Evolutionary conservation across 768 basidiomycete genomes (phyloP).

Genomic region (Serendipita sp.): DNA sequence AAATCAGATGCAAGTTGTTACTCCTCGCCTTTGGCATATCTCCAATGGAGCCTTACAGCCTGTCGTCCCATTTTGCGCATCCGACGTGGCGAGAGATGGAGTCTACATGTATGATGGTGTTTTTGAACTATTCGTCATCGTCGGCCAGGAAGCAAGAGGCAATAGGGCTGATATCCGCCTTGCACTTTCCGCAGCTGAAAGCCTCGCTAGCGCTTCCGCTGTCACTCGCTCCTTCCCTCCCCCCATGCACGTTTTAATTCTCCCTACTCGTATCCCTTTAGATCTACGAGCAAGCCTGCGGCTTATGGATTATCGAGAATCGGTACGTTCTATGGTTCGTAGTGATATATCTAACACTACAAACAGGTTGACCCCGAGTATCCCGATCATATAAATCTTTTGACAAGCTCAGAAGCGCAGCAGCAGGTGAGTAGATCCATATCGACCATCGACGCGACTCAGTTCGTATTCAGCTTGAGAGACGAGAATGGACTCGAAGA

Average conservation of each 20-base stretch:
- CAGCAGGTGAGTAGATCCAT: constrained; percentile 38
- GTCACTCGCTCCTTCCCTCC: constrained; percentile 49
- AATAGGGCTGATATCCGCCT: constrained; percentile 43
- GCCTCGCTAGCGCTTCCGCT: constrained; percentile 36
- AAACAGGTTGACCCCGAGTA: constrained; percentile 29
- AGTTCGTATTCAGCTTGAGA: not conserved
- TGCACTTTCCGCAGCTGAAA: constrained; percentile 46
- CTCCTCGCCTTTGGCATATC: constrained; percentile 48
- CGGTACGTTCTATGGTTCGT: constrained; percentile 29
- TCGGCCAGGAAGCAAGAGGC: constrained; percentile 49
- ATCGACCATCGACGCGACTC: not conserved
- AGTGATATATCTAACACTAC: constrained; percentile 23
- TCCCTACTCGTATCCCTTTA: constrained; percentile 59
- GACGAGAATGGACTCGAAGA: constrained; percentile 2
- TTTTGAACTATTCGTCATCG: constrained; percentile 66
- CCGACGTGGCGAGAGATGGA: constrained; percentile 22
- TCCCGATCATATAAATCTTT: constrained; percentile 66
- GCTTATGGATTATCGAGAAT: constrained; percentile 42
- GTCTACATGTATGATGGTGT: constrained; percentile 59
- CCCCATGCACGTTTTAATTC: constrained; percentile 52
- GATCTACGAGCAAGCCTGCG: constrained; percentile 56
- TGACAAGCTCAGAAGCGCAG: constrained; percentile 39
- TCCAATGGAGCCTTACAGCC: constrained; percentile 19
- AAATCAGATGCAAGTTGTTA: constrained; percentile 21
- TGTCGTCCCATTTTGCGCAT: constrained; percentile 29